These are phyloP conservation scores for Linanthus parryae DNA, from an alignment of 148 eudicot genomes.

Conservation along the genomic window DNA sequence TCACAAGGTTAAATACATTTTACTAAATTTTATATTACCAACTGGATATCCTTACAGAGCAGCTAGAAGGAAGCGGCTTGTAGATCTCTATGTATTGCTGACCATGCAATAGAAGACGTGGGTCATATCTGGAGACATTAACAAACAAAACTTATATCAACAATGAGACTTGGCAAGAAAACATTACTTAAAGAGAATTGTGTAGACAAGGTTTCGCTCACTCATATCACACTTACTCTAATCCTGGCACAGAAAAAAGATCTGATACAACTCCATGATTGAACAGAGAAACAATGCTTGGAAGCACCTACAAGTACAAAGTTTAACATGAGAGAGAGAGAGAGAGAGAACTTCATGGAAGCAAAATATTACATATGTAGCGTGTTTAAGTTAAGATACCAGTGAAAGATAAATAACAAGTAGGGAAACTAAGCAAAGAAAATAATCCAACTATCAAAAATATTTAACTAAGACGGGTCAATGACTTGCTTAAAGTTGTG, in stretches of 20 bases:
- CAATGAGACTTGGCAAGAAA: background rate
- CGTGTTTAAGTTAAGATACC: constrained; percentile 1
- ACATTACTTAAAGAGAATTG: background rate
- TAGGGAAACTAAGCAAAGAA: too few relatives aligned
- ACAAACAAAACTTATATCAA: constrained; percentile 12
- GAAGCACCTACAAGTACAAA: constrained; percentile 60
- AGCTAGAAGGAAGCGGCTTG: constrained; percentile 72
- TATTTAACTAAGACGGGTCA: too few relatives aligned
- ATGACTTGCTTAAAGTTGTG: too few relatives aligned
- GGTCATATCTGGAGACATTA: constrained; percentile 54
- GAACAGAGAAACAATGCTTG: constrained; percentile 74
- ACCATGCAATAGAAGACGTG: constrained; percentile 80
- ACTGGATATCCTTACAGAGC: constrained; percentile 49
- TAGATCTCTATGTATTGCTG: constrained; percentile 88
- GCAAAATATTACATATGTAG: background rate
- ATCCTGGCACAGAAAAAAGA: constrained; percentile 43
- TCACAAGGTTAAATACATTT: too few relatives aligned
- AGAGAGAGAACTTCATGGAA: constrained; percentile 2
- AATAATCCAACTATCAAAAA: too few relatives aligned
- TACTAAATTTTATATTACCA: constrained; percentile 13
- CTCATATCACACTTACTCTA: constrained; percentile 50
- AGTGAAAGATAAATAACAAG: background rate
- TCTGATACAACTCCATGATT: constrained; percentile 27
- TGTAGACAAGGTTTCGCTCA: background rate
- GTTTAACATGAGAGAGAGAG: background rate